Conservation (phyloP, 1,284 basidiomycete species). For the Melampsora abietis-canadensis region DNA sequence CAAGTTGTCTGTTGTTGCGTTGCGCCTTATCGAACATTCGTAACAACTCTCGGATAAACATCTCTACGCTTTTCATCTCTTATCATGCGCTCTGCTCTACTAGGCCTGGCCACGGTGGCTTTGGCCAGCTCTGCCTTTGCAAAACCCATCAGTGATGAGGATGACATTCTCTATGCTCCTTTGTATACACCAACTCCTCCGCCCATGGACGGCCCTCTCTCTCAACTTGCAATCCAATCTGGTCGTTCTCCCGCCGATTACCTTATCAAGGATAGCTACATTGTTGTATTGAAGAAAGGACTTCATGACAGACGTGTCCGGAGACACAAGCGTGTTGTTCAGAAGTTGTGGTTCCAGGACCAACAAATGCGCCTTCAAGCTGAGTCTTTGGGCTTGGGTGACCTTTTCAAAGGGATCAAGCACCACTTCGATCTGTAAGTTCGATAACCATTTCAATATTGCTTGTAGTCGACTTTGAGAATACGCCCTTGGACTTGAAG, state of each 20-base stretch:
- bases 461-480: background rate
- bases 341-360: slow-evolving; percentile 25
- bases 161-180: slow-evolving; percentile 23
- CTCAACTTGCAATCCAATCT: slow-evolving; percentile 24
- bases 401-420: slow-evolving; percentile 38
- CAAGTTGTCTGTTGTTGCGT: no score
- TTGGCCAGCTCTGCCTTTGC: slow-evolving; percentile 23
- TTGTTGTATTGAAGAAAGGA: slow-evolving; percentile 44
- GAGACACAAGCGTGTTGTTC: slow-evolving; percentile 33
- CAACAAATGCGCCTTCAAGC: slow-evolving; percentile 15
- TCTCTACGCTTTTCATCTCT: no score
- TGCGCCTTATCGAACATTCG: no score
- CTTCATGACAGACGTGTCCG: background rate
- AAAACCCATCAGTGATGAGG: slow-evolving; percentile 20
- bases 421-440: slow-evolving; percentile 41
- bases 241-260: slow-evolving; percentile 38
- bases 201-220: slow-evolving; percentile 32
- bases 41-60: no score
- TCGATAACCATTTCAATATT: background rate
- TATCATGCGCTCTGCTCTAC: slow-evolving; percentile 29
- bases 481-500: background rate
- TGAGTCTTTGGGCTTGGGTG: slow-evolving; percentile 12
- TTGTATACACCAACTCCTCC: slow-evolving; percentile 37
- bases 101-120: slow-evolving; percentile 30
- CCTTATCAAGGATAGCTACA: slow-evolving; percentile 35